These are phyloP conservation scores for Lycium ferocissimum DNA, from an alignment of 257 asterid genomes.

Conservation along the genomic window DNA sequence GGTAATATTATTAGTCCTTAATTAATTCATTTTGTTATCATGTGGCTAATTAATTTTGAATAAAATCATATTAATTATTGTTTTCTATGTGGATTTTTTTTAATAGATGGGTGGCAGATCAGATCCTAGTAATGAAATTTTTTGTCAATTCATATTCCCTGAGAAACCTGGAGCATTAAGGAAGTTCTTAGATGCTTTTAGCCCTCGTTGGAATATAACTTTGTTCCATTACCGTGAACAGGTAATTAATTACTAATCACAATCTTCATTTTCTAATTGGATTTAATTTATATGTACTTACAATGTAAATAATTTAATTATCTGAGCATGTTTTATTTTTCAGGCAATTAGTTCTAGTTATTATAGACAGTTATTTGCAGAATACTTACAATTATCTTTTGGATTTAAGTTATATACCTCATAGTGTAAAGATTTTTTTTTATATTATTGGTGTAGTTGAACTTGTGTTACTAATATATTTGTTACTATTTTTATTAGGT, in stretches of 20 bases:
- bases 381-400: too few species aligned
- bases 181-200: constrained; percentile 78
- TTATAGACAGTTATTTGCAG: neutral
- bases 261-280: neutral
- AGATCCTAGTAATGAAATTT: constrained; percentile 68
- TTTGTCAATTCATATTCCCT: constrained; percentile 83
- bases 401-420: neutral
- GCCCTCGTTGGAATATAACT: constrained; percentile 93
- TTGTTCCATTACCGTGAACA: constrained; percentile 89
- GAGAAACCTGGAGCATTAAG: constrained; percentile 86
- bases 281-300: too few species aligned
- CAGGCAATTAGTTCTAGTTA: too few species aligned
- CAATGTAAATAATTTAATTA: too few species aligned
- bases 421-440: neutral
- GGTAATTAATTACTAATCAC: constrained; percentile 46
- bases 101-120: constrained; percentile 88
- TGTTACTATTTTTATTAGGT: neutral
- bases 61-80: neutral
- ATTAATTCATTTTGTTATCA: neutral
- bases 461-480: neutral
- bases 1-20: constrained; percentile 44
- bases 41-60: too few species aligned
- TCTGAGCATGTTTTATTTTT: neutral
- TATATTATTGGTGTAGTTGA: neutral
- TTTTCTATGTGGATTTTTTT: neutral